These are phyloP conservation scores for Meripilus lineatus DNA, from an alignment of 1,284 basidiomycete species.

Conservation along the genomic window DNA sequence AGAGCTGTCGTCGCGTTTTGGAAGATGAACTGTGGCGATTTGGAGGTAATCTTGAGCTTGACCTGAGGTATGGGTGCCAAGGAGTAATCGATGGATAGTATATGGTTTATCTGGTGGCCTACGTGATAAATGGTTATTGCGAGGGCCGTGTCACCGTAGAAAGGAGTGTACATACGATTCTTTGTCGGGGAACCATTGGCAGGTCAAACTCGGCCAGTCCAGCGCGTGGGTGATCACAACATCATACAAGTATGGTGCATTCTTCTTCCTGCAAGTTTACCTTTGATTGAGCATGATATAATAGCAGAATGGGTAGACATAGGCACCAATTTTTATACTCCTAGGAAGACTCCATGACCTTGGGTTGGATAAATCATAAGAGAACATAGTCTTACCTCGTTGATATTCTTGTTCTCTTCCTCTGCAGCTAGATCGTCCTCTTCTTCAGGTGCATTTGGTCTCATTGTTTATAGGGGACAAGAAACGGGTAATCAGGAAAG, in stretches of 20 bases:
- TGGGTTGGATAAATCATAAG: not conserved
- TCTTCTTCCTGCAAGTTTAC: conserved; percentile 77
- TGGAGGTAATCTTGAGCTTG: conserved; percentile 95
- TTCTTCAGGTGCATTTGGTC: conserved; percentile 55
- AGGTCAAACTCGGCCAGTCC: conserved; percentile 97
- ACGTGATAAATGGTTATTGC: conserved; percentile 3
- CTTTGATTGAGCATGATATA: conserved; percentile 8
- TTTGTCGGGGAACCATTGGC: conserved; percentile 99
- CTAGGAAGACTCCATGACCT: conserved; percentile 30
- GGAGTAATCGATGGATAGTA: conserved; percentile 87
- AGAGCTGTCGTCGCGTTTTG: conserved; percentile 63
- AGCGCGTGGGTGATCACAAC: conserved; percentile 96
- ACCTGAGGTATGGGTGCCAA: conserved; percentile 97
- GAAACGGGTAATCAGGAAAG: no score
- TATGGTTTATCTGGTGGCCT: conserved; percentile 88
- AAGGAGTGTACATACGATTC: conserved; percentile 62
- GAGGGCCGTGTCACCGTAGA: conserved; percentile 3
- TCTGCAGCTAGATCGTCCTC: conserved; percentile 80
- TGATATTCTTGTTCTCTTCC: conserved; percentile 88
- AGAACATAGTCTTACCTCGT: conserved; percentile 60
- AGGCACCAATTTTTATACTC: conserved; percentile 80
- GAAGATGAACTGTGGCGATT: conserved; percentile 92
- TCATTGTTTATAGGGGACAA: conserved; percentile 43
- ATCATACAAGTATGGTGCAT: conserved; percentile 96
- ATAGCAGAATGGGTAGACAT: not conserved